Percentiles rank a stretch among this genome's conserved stretches.
Evolutionary conservation across 2,329 filamentous ascomycete genomes (phyloP).

Genomic region (Arthrobotrys megalospora): DNA sequence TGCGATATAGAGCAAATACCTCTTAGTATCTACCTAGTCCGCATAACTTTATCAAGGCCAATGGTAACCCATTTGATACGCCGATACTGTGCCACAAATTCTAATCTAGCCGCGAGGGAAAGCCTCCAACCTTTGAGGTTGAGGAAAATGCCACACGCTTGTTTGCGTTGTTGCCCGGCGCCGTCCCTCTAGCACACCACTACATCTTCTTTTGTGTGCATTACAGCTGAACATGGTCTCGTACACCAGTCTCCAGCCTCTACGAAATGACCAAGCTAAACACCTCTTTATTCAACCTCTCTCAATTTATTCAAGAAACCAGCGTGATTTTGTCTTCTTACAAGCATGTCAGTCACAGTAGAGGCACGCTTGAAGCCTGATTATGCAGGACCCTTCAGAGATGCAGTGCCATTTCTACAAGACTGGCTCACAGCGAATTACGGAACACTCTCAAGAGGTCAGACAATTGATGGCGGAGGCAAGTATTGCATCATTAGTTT

Average conservation of each 20-base stretch:
- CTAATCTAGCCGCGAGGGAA: slow-evolving; percentile 4
- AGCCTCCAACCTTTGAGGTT: neutral
- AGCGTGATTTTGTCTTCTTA: neutral
- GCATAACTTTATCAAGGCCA: no score
- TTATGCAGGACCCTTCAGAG: slow-evolving; percentile 19
- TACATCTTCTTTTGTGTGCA: neutral
- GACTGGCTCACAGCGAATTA: slow-evolving; percentile 40
- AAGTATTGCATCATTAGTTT: slow-evolving; percentile 9
- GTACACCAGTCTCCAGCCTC: neutral
- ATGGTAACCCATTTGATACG: no score
- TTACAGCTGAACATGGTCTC: neutral
- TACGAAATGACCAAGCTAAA: neutral
- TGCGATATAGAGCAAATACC: no score
- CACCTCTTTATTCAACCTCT: neutral
- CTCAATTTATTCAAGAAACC: neutral
- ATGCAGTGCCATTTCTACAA: slow-evolving; percentile 25
- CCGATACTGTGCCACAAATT: slow-evolving; percentile 11
- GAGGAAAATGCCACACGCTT: slow-evolving; percentile 18
- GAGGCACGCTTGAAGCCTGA: slow-evolving; percentile 31
- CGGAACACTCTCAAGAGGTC: slow-evolving; percentile 26
- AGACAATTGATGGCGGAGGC: slow-evolving; percentile 37
- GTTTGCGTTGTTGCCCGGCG: neutral
- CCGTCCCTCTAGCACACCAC: neutral
- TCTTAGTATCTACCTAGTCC: no score
- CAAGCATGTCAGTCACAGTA: slow-evolving; percentile 37